Base-by-base conservation (phyloP, 257 asterid species). In the Przewalskia tangutica region DNA sequence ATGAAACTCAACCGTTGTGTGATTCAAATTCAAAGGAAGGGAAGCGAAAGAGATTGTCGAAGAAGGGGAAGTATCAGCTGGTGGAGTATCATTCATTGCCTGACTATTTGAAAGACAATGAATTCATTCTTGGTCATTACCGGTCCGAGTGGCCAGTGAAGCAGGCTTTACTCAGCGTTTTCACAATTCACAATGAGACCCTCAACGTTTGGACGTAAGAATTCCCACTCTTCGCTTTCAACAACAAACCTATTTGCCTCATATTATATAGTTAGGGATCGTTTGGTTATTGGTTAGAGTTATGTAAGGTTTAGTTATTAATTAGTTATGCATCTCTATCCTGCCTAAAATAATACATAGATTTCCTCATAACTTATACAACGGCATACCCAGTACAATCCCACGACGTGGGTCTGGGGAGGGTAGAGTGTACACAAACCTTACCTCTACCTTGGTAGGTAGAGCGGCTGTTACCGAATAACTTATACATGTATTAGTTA, bases 151-250 rank as follows among this genome's bases (percentile, higher is more conserved):
- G 99, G 98, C 98, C 99, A 81, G 85, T 96, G 86, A 93, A 88
- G 86, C 97, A 94, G 83, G 87, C 77, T 53, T 79, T 96, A 85
- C 95, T 96, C 77, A 96, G 99, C 87, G 85, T 92, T 34, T 96
- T 96, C 58, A 83, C 92, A 80, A 92, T 96, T 89, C 98, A 94
- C 87, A 96, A 96, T 64, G 99, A 96, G 92, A 94, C 99, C 82
- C 95, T 96, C 79, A 96, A 96, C 48, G 91, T 96, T 79, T 96
- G 98, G 99, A 94, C 99, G 98, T 93, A 92, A 90, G 98, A 23
- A 56, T 82, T 84, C 18, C 77, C 17, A 85, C 60, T 48, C 44
- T 73, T 73, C 0, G 56, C 42, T 73, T 73, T 73, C 7, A 20
- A 48, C n/a, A 48, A 8, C 14, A 13, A 1, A 40, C 17, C 9